These are phyloP conservation scores for Polytrichum formosum DNA, from an alignment of 225 moss, liverwort and hornwort genomes.

Conservation along the genomic window DNA sequence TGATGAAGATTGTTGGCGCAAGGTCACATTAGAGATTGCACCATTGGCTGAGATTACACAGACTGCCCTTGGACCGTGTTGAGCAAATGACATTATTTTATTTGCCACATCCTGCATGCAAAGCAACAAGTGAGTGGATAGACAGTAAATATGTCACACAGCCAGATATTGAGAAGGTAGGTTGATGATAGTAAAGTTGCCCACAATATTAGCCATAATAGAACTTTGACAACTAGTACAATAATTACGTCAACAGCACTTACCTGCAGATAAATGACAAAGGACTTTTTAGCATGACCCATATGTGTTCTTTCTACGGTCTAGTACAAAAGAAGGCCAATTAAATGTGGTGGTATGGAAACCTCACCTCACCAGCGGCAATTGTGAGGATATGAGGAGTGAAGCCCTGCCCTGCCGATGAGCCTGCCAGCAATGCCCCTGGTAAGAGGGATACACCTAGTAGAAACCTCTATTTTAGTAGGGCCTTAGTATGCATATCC, in stretches of 20 bases:
- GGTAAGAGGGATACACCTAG: not conserved
- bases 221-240: not conserved
- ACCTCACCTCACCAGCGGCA: conserved; percentile 66
- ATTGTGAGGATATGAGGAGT: conserved; percentile 68
- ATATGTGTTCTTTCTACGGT: no score
- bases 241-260: no score
- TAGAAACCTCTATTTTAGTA: not conserved
- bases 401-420: conserved; percentile 50
- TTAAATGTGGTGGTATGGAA: no score
- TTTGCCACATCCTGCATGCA: conserved; percentile 63
- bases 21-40: conserved; percentile 65
- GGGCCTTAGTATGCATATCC: not conserved
- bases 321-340: no score
- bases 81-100: conserved; percentile 59
- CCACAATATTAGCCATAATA: not conserved
- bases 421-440: conserved; percentile 40
- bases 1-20: conserved; percentile 69
- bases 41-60: conserved; percentile 75
- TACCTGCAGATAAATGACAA: no score
- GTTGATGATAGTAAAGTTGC: no score
- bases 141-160: no score
- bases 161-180: no score
- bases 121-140: not conserved
- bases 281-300: no score
- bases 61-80: conserved; percentile 66